Evolutionary conservation across 2,329 filamentous ascomycete genomes (phyloP).

Genomic region (Colletotrichum acutatum): DNA sequence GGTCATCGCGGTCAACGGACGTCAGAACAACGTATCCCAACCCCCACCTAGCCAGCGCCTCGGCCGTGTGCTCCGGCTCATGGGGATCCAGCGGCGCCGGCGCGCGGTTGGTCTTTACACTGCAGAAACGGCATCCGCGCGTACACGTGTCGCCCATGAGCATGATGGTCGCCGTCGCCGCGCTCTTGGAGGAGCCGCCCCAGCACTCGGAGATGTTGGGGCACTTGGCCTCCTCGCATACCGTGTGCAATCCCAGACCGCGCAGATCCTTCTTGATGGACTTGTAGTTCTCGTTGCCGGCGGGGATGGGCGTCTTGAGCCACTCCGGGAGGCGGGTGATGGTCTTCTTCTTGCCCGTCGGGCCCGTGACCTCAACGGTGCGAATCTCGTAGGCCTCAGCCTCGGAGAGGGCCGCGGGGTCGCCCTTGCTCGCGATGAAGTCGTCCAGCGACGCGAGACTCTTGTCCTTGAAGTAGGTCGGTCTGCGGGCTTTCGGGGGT

Average conservation of each 20-base stretch:
- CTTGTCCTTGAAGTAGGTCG: conserved; percentile 71
- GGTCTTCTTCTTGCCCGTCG: conserved; percentile 69
- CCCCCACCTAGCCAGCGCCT: conserved; percentile 92
- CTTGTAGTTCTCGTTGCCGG: conserved; percentile 84
- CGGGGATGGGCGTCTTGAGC: conserved; percentile 96
- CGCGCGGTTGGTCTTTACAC: conserved; percentile 86
- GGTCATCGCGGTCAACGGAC: conserved; percentile 91
- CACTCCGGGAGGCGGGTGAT: conserved; percentile 86
- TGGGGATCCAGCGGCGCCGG: conserved; percentile 89
- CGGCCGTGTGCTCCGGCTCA: conserved; percentile 96
- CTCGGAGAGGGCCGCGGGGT: conserved; percentile 46
- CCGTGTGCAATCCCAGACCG: conserved; percentile 90
- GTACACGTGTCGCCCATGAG: conserved; percentile 99
- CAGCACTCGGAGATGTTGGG: conserved; percentile 99
- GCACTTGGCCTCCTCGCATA: conserved; percentile 97
- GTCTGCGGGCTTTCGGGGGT: conserved; percentile 45
- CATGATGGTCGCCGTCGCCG: conserved; percentile 98
- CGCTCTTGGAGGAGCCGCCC: conserved; percentile 88
- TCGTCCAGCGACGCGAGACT: conserved; percentile 67
- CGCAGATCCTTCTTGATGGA: conserved; percentile 94
- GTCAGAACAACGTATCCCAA: conserved; percentile 96
- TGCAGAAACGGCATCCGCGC: conserved; percentile 95
- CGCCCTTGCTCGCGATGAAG: conserved; percentile 58
- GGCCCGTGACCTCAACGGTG: conserved; percentile 70
- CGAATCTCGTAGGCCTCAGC: conserved; percentile 69